Evolutionary conservation across 1,139 yeast genomes (phyloP).

Genomic region (Geotrichum phurueaensis): DNA sequence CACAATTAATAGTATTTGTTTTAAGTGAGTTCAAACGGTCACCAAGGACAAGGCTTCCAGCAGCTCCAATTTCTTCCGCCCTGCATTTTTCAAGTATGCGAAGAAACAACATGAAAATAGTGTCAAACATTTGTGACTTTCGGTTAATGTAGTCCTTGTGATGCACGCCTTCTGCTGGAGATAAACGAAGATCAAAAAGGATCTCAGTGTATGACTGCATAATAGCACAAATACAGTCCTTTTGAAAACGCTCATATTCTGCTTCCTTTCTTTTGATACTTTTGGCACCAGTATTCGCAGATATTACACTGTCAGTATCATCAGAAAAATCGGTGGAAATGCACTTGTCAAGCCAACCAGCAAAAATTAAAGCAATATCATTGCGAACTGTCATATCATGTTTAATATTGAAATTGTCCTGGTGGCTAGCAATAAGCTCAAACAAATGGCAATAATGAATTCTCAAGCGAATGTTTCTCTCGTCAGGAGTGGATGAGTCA

Average conservation of each 20-base stretch:
- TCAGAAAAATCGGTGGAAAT: constrained; percentile 9
- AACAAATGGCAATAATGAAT: constrained; percentile 55
- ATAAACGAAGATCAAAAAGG: constrained; percentile 32
- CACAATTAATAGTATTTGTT: constrained; percentile 60
- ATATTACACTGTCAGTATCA: constrained; percentile 12
- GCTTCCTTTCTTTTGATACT: constrained; percentile 11
- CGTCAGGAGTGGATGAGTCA: constrained; percentile 37
- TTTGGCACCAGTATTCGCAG: constrained; percentile 4
- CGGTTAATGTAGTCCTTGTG: constrained; percentile 53
- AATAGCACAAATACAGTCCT: constrained; percentile 27
- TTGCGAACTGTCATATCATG: constrained; percentile 61
- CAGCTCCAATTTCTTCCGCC: constrained; percentile 21
- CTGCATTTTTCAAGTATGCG: constrained; percentile 62
- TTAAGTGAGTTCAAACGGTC: constrained; percentile 52
- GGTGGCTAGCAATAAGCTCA: constrained; percentile 45
- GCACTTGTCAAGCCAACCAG: constrained; percentile 55
- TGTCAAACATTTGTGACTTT: constrained; percentile 61
- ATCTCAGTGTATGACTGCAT: constrained; percentile 25
- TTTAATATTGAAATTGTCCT: constrained; percentile 31
- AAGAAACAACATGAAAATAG: constrained; percentile 64
- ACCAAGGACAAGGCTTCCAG: constrained; percentile 10
- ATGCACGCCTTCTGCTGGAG: constrained; percentile 31
- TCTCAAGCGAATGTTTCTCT: constrained; percentile 44
- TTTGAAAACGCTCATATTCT: constrained; percentile 25
- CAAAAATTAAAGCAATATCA: constrained; percentile 50